A percentile compares a stretch with the other conserved stretches of the same genome.
Evolutionary conservation across 108 stramenopile species (phyloP).

Genomic region (Epithemia pelagica): DNA sequence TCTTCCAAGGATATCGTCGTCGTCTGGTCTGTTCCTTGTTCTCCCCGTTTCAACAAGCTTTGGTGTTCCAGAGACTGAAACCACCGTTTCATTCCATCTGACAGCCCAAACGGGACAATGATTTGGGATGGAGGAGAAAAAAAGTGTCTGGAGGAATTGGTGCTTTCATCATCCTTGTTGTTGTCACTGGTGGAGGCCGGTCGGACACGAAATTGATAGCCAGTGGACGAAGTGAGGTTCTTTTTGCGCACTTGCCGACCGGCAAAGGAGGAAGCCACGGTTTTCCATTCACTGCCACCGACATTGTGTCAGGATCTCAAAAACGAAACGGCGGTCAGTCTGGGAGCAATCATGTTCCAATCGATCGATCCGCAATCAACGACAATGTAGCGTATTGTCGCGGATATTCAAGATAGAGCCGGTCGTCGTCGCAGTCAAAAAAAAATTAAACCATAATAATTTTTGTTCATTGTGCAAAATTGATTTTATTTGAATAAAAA

Average conservation of each 20-base stretch:
- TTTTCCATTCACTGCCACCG: conserved; percentile 51
- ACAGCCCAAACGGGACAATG: conserved; percentile 29
- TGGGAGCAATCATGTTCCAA: too few species aligned
- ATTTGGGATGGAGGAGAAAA: conserved; percentile 60
- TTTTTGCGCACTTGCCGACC: conserved; percentile 64
- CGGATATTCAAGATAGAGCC: too few species aligned
- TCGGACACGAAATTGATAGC: conserved; percentile 75
- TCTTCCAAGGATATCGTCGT: conserved; percentile 50
- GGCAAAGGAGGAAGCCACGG: conserved; percentile 51
- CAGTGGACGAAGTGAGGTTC: conserved; percentile 50
- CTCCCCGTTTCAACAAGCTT: conserved; percentile 21
- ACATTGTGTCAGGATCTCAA: too few species aligned
- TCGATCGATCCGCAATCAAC: too few species aligned
- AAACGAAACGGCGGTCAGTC: too few species aligned
- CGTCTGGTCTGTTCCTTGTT: too few species aligned
- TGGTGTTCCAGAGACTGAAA: conserved; percentile 47
- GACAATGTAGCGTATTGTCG: too few species aligned
- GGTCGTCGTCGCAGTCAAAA: too few species aligned
- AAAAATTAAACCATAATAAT: too few species aligned
- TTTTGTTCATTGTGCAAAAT: too few species aligned
- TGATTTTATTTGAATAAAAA: too few species aligned
- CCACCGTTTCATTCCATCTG: conserved; percentile 32
- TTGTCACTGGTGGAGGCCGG: conserved; percentile 21
- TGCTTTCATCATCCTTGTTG: conserved; percentile 2
- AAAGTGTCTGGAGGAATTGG: too few species aligned